phyloP scores from a whole-genome alignment of 352 stramenopile species.

The Phytophthora quininea region DNA sequence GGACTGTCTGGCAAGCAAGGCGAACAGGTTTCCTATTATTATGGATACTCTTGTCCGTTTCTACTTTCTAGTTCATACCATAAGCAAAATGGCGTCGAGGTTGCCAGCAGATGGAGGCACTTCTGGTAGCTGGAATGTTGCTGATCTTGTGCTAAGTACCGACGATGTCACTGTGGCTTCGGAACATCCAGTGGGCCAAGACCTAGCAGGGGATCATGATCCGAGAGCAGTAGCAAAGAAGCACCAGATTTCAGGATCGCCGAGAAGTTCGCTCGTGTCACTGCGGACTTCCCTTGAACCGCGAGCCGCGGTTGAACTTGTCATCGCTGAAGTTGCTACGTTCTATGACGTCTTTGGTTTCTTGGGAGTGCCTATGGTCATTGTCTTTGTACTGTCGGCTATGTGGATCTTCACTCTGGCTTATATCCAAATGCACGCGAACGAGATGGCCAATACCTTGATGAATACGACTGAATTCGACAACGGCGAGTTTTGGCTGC shows the following conservation, averaged over 20 bases:
- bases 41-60: too few species aligned
- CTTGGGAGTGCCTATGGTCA: constrained; percentile 46
- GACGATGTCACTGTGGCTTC: constrained; percentile 18
- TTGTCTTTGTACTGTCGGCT: constrained; percentile 42
- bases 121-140: background rate
- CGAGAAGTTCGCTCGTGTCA: background rate
- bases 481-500: constrained; percentile 56
- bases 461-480: constrained; percentile 51
- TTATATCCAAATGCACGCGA: constrained; percentile 45
- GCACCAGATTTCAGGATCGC: too few species aligned
- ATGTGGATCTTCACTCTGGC: constrained; percentile 42
- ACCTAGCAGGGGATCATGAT: background rate
- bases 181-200: background rate
- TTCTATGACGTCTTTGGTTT: constrained; percentile 47
- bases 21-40: too few species aligned
- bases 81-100: too few species aligned
- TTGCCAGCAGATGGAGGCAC: too few species aligned
- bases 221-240: background rate
- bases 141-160: constrained; percentile 19
- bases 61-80: too few species aligned
- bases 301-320: constrained; percentile 9
- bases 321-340: constrained; percentile 17
- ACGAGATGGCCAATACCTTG: constrained; percentile 40
- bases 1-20: too few species aligned
- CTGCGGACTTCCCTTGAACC: background rate